These are phyloP conservation scores for Prinsepia uniflora DNA, from an alignment of 306 rosid genomes.

Conservation along the genomic window DNA sequence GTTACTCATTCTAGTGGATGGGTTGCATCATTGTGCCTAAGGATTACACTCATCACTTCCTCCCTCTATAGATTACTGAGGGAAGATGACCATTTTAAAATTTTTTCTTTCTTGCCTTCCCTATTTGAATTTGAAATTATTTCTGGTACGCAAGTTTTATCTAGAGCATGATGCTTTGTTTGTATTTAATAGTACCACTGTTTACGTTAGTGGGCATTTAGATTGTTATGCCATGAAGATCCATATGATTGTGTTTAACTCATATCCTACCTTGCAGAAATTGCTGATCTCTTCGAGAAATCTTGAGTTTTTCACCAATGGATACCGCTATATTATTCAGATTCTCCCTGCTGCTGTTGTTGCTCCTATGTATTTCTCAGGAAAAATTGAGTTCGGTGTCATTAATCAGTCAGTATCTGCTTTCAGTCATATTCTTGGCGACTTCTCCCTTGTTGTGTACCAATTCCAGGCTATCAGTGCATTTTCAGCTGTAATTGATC, in stretches of 20 bases:
- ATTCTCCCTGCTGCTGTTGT: slow-evolving; percentile 97
- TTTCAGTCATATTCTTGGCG: slow-evolving; percentile 90
- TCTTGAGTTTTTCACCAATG: slow-evolving; percentile 87
- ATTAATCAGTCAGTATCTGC: slow-evolving; percentile 96
- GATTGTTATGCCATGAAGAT: background rate
- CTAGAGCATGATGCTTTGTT: background rate
- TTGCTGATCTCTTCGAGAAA: slow-evolving; percentile 89
- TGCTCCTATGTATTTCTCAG: slow-evolving; percentile 96
- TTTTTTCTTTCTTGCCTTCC: background rate
- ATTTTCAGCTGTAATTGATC: slow-evolving; percentile 93
- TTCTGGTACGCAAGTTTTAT: background rate
- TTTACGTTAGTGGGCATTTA: background rate
- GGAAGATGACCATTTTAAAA: background rate
- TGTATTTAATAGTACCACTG: background rate
- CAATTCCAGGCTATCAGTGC: slow-evolving; percentile 92
- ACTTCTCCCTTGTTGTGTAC: slow-evolving; percentile 85
- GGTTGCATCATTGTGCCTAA: background rate
- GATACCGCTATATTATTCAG: slow-evolving; percentile 89
- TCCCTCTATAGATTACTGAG: background rate
- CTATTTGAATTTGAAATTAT: background rate
- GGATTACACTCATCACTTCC: background rate
- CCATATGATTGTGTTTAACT: slow-evolving; percentile 11
- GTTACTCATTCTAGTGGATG: too few relatives aligned
- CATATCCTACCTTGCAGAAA: slow-evolving; percentile 44
- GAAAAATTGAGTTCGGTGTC: slow-evolving; percentile 96